A percentile compares a stretch with the other conserved stretches of the same genome.
These are phyloP conservation scores for Picea abies DNA, from an alignment of 83 land plant genomes.

Conservation along the genomic window DNA sequence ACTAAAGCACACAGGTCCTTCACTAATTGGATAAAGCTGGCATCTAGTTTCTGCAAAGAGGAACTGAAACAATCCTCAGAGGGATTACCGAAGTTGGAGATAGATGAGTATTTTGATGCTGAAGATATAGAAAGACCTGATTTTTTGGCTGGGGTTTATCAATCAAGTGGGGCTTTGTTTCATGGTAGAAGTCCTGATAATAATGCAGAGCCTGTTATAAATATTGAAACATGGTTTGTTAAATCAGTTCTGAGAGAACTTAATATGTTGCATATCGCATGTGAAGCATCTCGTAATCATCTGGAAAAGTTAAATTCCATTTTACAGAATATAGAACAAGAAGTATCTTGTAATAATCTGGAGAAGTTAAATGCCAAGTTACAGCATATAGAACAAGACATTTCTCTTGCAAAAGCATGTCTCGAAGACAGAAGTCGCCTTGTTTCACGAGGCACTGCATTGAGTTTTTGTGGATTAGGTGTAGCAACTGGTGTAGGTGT, in stretches of 20 bases:
- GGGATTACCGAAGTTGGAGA: slow-evolving; percentile 9
- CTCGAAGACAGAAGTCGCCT: not conserved
- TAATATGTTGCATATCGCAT: not conserved
- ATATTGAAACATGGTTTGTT: slow-evolving; percentile 3
- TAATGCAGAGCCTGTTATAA: not conserved
- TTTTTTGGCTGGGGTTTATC: not conserved
- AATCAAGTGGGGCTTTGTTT: not conserved
- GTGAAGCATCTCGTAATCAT: slow-evolving; percentile 9
- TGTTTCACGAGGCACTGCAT: slow-evolving; percentile 8
- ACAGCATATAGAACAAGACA: slow-evolving; percentile 3
- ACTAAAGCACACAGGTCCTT: slow-evolving; percentile 3
- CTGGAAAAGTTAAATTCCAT: not conserved
- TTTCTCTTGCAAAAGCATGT: not conserved
- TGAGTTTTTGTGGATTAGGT: slow-evolving; percentile 1
- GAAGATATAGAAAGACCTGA: slow-evolving; percentile 14
- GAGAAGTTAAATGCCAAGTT: not conserved
- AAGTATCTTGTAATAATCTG: not conserved
- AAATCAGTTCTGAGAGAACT: slow-evolving; percentile 11
- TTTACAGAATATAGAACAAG: not conserved
- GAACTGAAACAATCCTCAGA: slow-evolving; percentile 1
- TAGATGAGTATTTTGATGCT: slow-evolving; percentile 13
- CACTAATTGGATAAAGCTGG: not conserved
- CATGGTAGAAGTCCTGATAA: not conserved
- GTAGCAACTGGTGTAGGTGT: not conserved
- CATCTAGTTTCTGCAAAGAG: slow-evolving; percentile 8